Base-by-base conservation (phyloP, 345 rosid species). In the Acer campestre region DNA sequence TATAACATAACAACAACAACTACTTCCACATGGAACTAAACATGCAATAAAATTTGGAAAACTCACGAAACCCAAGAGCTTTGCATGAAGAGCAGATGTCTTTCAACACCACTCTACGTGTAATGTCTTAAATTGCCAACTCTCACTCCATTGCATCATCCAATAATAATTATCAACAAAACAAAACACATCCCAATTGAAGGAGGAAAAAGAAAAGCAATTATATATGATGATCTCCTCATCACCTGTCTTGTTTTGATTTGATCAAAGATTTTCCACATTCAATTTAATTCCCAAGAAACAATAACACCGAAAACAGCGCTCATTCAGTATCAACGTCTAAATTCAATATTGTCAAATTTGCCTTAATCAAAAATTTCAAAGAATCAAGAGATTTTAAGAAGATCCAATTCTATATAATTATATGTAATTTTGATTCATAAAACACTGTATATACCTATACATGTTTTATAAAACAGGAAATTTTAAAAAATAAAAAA, bases 61-160 rank as follows among this genome's bases (percentile, higher is more conserved):
- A 42, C 16, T 56, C 76, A 61, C 81, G 51, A 22, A 71, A 63
- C 38, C 63, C 83, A 55, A 78, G 61, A 27, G 69, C 78, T 56
- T 49, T 82, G 85, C 85, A 85, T 82, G 87, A 51, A 71, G 22
- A 71, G 63, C 87, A 85, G 62, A 65, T 82, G 83, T 82, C 81
- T 76, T 5, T 12, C 10, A 6, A 27, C 69, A 18, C 55, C 14
- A 2, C 70, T 75, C 70, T 71, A 75, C 85, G 85, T 84, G 87
- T 75, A 70, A 22, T 49, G 10, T 18, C 74, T 51, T 66, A 65
- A 20, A 79, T 56, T 78, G 79, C 61, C 71, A 42, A 38, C 13
- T 17, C 40, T 7, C 42, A 8, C n/a, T 31, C 38, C 58, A 6
- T 4, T 7, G 13, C 42, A 25, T 20, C 42, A 59, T 18, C 64